These are phyloP conservation scores for Apiospora malaysiana DNA, from an alignment of 2,329 filamentous ascomycete genomes.

Conservation along the genomic window DNA sequence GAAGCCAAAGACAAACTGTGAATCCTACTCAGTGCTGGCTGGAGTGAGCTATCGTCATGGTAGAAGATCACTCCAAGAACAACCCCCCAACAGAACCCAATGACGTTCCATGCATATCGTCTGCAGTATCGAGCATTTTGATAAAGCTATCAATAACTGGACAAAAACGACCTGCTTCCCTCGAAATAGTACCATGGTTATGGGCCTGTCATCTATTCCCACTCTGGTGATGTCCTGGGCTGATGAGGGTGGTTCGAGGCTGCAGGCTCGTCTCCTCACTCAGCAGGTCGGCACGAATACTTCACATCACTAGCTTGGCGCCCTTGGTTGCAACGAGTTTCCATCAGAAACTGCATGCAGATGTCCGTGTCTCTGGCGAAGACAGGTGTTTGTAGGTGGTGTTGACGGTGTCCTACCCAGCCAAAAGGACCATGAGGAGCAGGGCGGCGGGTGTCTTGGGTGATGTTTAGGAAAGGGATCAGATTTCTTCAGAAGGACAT, in stretches of 20 bases:
- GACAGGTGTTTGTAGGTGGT: too few species aligned
- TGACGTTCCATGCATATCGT: neutral
- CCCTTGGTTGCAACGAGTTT: conserved; percentile 48
- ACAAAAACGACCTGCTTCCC: neutral
- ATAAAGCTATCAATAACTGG: neutral
- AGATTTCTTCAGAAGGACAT: too few species aligned
- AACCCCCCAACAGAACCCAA: too few species aligned
- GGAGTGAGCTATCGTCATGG: too few species aligned
- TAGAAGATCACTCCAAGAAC: too few species aligned
- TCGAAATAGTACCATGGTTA: neutral
- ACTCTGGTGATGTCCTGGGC: neutral
- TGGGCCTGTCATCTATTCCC: neutral
- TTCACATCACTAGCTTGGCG: conserved; percentile 43
- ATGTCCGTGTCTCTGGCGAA: too few species aligned
- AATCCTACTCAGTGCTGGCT: too few species aligned
- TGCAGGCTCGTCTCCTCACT: conserved; percentile 42
- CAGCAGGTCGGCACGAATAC: conserved; percentile 43
- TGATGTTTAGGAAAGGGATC: too few species aligned
- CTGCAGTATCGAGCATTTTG: neutral
- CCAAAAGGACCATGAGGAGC: too few species aligned
- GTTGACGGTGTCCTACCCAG: too few species aligned
- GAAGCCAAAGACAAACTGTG: too few species aligned
- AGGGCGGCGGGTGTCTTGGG: too few species aligned
- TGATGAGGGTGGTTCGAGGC: neutral
- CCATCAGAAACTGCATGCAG: conserved; percentile 48